Conservation (phyloP, 129 eudicot genomes). For the Solidago caesia region DNA sequence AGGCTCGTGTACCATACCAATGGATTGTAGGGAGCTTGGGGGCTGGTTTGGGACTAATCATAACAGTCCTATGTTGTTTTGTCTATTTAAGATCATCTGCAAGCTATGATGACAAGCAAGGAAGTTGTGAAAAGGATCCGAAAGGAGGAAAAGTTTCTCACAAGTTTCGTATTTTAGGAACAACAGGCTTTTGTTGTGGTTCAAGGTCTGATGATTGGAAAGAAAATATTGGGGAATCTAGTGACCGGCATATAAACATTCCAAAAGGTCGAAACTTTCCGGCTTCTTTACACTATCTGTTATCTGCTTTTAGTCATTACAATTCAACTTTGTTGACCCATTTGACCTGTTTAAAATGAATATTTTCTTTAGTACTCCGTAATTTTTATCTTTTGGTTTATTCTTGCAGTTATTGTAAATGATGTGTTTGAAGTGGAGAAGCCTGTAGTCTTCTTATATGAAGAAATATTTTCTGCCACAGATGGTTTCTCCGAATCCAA, state of each 20-base stretch:
- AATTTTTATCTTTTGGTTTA: not conserved
- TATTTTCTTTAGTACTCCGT: not conserved
- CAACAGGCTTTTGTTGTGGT: constrained; percentile 76
- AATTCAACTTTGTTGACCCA: not conserved
- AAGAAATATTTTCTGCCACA: constrained; percentile 63
- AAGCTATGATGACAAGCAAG: constrained; percentile 26
- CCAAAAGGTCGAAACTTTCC: constrained; percentile 59
- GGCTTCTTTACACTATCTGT: not conserved
- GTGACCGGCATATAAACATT: constrained; percentile 59
- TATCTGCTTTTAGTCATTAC: not conserved
- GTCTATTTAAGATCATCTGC: constrained; percentile 58
- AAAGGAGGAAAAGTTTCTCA: constrained; percentile 48
- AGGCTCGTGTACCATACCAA: constrained; percentile 51
- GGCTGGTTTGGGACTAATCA: constrained; percentile 51
- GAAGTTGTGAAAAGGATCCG: constrained; percentile 49
- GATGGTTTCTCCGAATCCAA: constrained; percentile 80
- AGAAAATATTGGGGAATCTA: constrained; percentile 61
- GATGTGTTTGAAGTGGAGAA: constrained; percentile 88
- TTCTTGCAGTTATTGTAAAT: constrained; percentile 62
- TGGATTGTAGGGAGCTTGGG: constrained; percentile 81
- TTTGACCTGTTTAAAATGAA: not conserved
- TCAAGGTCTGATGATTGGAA: constrained; percentile 61
- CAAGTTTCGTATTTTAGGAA: constrained; percentile 68
- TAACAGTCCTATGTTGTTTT: constrained; percentile 40
- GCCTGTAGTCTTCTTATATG: constrained; percentile 70